Evolutionary conservation across 129 eudicot genomes (phyloP).

Genomic region (Kitagawia praeruptora): DNA sequence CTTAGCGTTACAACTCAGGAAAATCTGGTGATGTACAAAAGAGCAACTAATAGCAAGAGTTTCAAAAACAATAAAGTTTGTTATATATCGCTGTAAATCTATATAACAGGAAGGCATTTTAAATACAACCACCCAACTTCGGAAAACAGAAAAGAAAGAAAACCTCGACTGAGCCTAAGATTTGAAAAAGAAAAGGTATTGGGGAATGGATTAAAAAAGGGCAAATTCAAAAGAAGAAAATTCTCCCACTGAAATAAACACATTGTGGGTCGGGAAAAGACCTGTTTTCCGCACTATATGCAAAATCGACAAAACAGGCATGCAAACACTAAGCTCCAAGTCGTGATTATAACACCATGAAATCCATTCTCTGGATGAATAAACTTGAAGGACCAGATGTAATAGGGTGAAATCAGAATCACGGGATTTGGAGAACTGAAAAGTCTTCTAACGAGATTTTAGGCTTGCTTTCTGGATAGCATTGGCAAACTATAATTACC

Average conservation of each 20-base stretch:
- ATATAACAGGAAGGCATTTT: constrained; percentile 12
- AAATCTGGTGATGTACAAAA: not conserved
- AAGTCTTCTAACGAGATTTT: not conserved
- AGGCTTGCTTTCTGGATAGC: constrained; percentile 13
- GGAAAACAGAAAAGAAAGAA: not conserved
- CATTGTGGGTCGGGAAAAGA: constrained; percentile 10
- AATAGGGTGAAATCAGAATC: constrained; percentile 1
- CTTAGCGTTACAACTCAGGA: not conserved
- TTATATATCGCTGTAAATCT: not conserved
- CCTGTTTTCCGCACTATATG: constrained; percentile 15
- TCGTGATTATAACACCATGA: not conserved
- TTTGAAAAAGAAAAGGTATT: not conserved
- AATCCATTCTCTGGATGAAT: not conserved
- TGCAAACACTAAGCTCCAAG: constrained; percentile 7
- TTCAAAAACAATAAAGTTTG: not conserved
- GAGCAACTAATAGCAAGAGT: not conserved
- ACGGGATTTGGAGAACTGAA: not conserved
- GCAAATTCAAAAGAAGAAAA: not conserved
- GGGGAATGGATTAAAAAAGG: constrained; percentile 7
- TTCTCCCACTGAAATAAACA: constrained; percentile 4
- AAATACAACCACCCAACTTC: constrained; percentile 11
- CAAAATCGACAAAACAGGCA: constrained; percentile 4
- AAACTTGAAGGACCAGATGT: constrained; percentile 3
- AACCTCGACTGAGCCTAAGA: constrained; percentile 4
- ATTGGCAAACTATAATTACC: constrained; percentile 11